Percentiles rank a stretch among this genome's conserved stretches.
Conservation (phyloP, 2,329 filamentous ascomycete species). For the Chaetothyriales sp. region DNA sequence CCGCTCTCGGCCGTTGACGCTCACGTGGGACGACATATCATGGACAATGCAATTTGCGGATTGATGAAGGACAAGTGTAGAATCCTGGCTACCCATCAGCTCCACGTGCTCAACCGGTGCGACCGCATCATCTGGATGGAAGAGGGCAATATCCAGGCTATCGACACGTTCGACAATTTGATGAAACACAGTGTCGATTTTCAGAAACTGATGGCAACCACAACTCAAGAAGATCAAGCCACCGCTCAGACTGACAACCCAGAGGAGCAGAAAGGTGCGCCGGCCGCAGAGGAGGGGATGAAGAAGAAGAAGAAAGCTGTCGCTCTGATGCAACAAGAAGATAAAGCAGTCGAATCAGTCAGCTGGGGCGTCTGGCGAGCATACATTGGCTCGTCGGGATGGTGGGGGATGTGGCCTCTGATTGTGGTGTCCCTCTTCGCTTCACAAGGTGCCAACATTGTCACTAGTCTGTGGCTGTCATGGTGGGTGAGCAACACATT, state of each 20-base stretch:
- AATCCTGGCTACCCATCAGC: constrained; percentile 83
- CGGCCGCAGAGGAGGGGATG: constrained; percentile 31
- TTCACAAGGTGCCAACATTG: constrained; percentile 71
- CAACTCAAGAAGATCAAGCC: constrained; percentile 45
- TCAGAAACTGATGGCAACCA: constrained; percentile 66
- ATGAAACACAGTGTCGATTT: constrained; percentile 69
- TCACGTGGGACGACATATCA: constrained; percentile 55
- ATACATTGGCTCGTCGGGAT: constrained; percentile 63
- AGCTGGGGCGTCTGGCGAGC: constrained; percentile 64
- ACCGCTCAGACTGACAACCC: constrained; percentile 31
- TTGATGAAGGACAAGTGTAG: constrained; percentile 78
- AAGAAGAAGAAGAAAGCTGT: constrained; percentile 32
- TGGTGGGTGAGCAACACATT: constrained; percentile 82
- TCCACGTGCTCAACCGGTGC: constrained; percentile 80
- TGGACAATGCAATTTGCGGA: constrained; percentile 86
- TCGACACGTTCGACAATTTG: constrained; percentile 80
- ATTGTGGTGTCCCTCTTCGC: constrained; percentile 51
- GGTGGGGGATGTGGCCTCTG: constrained; percentile 49
- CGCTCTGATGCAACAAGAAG: constrained; percentile 34
- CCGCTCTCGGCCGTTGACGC: constrained; percentile 41
- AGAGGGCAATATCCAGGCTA: constrained; percentile 62
- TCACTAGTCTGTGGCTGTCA: constrained; percentile 80
- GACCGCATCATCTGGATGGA: constrained; percentile 93
- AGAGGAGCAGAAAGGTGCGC: constrained; percentile 35
- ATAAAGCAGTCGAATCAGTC: constrained; percentile 57